Evolutionary conservation across 768 basidiomycete species (phyloP), one percentile per base, ranked within the genome.

Genomic region (Boletus rex-veris): DNA sequence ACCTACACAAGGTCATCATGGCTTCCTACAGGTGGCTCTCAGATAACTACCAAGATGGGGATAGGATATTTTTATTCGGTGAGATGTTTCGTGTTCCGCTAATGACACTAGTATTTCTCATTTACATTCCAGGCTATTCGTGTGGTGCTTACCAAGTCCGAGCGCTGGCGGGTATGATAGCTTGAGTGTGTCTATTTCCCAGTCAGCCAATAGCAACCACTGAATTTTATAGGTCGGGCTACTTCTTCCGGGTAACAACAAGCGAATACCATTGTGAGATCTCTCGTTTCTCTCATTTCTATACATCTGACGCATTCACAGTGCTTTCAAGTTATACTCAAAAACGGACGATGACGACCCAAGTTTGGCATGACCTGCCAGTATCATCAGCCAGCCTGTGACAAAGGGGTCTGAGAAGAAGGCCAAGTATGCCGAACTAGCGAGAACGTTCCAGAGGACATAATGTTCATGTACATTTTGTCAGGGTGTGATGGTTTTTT

Each of bases 121-220:
- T 28, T 10, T 45, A 5, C 16, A 8, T 28, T 33, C 7, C 36
- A 78, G 77, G 77, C 4, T 78, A 75, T 56, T 78, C 78, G 3
- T 74, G 78, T n/a, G 77, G 77, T 6, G 78, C 75, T 15, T 79
- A 76, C 54, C 77, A 77, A 59, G 74, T 71, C 4, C 71, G 77
- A 26, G 71, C 66, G 1, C 45, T 78, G 38, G 74, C 77, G 3
- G 77, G 65, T 19, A 78, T 78, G 77, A 76, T 78, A 18, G 53
- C 72, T n/a, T 66, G 53, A 49, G 78, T 74, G 46, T 47, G 63
- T 3, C n/a, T 44, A 18, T 19, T 48, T 37, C n/a, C 3, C 10
- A 5, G 10, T 21, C 6, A 6, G 21, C 37, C 18, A 15, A 40
- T 4, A 5, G 5, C 36, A 28, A 41, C 15, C n/a, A 28, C 16